Percentiles rank a stretch among this genome's conserved stretches.
Evolutionary conservation across 164 flowering plant genomes (phyloP).

Genomic region (Vitis cinerea): DNA sequence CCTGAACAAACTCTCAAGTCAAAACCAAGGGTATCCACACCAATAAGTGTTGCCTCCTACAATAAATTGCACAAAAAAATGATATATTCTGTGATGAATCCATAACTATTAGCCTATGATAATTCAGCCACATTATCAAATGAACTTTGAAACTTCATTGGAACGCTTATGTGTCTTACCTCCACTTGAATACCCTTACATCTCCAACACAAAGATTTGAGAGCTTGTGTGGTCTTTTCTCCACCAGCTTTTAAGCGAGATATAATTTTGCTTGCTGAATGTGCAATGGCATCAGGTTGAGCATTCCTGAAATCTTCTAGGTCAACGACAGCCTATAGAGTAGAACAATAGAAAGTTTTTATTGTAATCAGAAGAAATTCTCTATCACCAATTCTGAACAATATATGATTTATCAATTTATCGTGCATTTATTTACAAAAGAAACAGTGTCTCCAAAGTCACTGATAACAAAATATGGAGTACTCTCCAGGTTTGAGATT

Average conservation of each 20-base stretch:
- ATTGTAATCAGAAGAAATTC: background rate
- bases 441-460: background rate
- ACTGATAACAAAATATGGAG: background rate
- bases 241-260: constrained; percentile 85
- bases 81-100: background rate
- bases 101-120: background rate
- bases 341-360: constrained; percentile 3
- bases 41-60: constrained; percentile 72
- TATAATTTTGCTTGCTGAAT: constrained; percentile 74
- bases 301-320: constrained; percentile 68
- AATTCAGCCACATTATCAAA: background rate
- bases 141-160: background rate
- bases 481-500: too few relatives aligned
- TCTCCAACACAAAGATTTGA: constrained; percentile 86
- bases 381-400: background rate
- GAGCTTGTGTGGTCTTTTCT: constrained; percentile 72
- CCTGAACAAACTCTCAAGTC: constrained; percentile 86
- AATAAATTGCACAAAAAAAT: constrained; percentile 5
- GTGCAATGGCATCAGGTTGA: constrained; percentile 84
- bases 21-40: constrained; percentile 81
- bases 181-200: constrained; percentile 83
- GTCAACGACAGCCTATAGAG: constrained; percentile 59
- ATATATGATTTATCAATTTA: background rate
- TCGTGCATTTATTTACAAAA: background rate
- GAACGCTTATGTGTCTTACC: constrained; percentile 41